Percentiles rank a stretch among this genome's conserved stretches.
Conservation (phyloP, 495 filamentous ascomycete species). For the Daldinia loculata region DNA sequence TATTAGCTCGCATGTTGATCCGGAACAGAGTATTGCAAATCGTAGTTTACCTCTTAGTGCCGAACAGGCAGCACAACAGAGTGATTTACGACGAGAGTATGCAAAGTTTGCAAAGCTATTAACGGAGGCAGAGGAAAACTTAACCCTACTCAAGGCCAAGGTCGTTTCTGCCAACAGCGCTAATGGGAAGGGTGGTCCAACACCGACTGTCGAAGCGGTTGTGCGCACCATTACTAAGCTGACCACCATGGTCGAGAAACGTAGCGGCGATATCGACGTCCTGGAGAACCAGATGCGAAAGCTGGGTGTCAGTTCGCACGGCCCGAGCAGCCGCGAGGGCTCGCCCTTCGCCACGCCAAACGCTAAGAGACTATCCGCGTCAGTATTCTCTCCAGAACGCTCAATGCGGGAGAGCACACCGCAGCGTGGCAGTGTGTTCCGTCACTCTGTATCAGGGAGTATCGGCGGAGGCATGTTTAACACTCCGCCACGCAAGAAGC, state of each 20-base stretch:
- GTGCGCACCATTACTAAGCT: constrained; percentile 90
- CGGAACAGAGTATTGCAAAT: constrained; percentile 65
- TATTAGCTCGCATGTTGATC: constrained; percentile 68
- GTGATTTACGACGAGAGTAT: constrained; percentile 77
- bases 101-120: constrained; percentile 74
- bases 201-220: constrained; percentile 89
- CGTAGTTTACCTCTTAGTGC: constrained; percentile 77
- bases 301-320: constrained; percentile 64
- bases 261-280: constrained; percentile 86
- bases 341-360: constrained; percentile 71
- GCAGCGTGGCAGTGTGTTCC: constrained; percentile 48
- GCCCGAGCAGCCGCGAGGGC: constrained; percentile 63
- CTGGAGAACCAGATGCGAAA: constrained; percentile 84
- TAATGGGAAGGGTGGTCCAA: constrained; percentile 53
- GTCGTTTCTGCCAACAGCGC: constrained; percentile 66
- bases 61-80: constrained; percentile 82
- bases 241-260: constrained; percentile 88
- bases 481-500: constrained; percentile 63
- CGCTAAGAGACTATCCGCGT: constrained; percentile 51
- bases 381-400: constrained; percentile 67
- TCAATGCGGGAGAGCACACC: constrained; percentile 51
- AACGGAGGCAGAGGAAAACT: constrained; percentile 77
- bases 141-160: constrained; percentile 83
- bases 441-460: constrained; percentile 59
- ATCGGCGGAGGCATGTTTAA: constrained; percentile 48